A percentile compares a stretch with the other conserved stretches of the same genome.
These are phyloP conservation scores for Moesziomyces globuligerus DNA, from an alignment of 1,284 basidiomycete species.

Conservation along the genomic window DNA sequence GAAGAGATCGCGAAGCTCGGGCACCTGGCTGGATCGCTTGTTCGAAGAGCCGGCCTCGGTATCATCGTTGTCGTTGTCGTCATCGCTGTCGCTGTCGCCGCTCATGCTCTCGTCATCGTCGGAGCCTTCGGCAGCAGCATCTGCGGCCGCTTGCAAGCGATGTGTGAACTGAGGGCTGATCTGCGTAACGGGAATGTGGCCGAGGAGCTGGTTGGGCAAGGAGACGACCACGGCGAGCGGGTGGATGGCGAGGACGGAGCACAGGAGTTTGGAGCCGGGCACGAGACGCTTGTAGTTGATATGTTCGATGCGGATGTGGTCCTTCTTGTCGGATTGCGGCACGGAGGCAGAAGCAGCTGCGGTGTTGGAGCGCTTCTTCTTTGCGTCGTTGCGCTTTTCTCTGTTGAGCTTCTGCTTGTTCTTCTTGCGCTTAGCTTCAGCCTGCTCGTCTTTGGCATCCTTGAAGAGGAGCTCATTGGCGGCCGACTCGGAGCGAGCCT, in stretches of 20 bases:
- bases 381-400: slow-evolving; percentile 63
- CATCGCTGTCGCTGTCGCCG: slow-evolving; percentile 22
- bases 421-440: slow-evolving; percentile 42
- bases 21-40: slow-evolving; percentile 29
- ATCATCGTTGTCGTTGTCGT: slow-evolving; percentile 68
- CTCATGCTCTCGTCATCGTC: slow-evolving; percentile 66
- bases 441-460: slow-evolving; percentile 42
- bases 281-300: slow-evolving; percentile 93
- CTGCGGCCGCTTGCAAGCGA: slow-evolving; percentile 69
- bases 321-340: slow-evolving; percentile 56
- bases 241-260: slow-evolving; percentile 85
- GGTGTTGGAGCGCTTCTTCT: slow-evolving; percentile 56
- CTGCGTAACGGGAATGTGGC: slow-evolving; percentile 93
- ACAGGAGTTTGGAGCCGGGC: slow-evolving; percentile 85
- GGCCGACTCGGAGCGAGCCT: slow-evolving; percentile 85
- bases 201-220: slow-evolving; percentile 92
- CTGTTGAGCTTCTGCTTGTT: slow-evolving; percentile 53
- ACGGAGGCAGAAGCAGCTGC: slow-evolving; percentile 9
- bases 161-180: slow-evolving; percentile 85
- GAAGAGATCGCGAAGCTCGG: slow-evolving; percentile 75
- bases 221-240: slow-evolving; percentile 91
- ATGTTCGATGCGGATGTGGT: slow-evolving; percentile 81
- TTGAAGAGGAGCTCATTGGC: slow-evolving; percentile 75
- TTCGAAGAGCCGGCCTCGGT: slow-evolving; percentile 14
- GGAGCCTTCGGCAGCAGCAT: slow-evolving; percentile 70